Base-by-base conservation (phyloP, 1,284 basidiomycete genomes). In the Phellinidium pouzarii region DNA sequence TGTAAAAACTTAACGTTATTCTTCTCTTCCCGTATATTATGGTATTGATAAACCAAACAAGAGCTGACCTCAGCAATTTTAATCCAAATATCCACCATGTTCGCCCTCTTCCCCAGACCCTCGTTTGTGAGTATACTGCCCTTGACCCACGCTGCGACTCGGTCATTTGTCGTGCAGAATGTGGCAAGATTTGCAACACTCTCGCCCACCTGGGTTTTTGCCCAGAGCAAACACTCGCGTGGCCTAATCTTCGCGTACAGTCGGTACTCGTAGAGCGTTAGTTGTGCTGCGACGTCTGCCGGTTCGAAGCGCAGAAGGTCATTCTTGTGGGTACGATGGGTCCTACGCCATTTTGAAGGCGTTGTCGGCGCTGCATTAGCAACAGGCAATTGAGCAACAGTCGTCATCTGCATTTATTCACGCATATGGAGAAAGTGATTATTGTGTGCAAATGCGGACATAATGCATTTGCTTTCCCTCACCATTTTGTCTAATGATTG, bases 71-170 rank as follows among this genome's bases (percentile, higher is more conserved):
- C 84, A 8, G 84, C 82, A 29, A 87, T 79, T 60, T 79, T 83
- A 58, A 88, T 81, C 85, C 84, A 88, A 62, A 80, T 77, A 54
- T 85, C 81, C 31, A 87, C 68, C n/a, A 73, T 75, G 49, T 79
- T 74, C 4, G 80, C 75, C 41, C 84, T 71, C 60, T 73, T 78
- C 11, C 70, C 70, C 49, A 80, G 64, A 2, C 66, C 68, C 8
- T 80, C 76, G 48, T 72, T 68, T 48, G 65, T 72, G 31, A 88
- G 64, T 31, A 86, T 73, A 59, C 76, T 82, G 27, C 65, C 66
- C 62, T 82, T 84, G 17, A 87, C 83, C 83, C 83, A 87, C 17
- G 70, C 65, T 20, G 73, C 75, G 25, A 89, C 65, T 58, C 77
- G 76, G 59, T 84, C 80, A 61, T 82, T 78, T 4, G 76, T 79